Evolutionary conservation across 1,284 basidiomycete genomes (phyloP).

Genomic region (Apiotrichum akiyoshidainum): DNA sequence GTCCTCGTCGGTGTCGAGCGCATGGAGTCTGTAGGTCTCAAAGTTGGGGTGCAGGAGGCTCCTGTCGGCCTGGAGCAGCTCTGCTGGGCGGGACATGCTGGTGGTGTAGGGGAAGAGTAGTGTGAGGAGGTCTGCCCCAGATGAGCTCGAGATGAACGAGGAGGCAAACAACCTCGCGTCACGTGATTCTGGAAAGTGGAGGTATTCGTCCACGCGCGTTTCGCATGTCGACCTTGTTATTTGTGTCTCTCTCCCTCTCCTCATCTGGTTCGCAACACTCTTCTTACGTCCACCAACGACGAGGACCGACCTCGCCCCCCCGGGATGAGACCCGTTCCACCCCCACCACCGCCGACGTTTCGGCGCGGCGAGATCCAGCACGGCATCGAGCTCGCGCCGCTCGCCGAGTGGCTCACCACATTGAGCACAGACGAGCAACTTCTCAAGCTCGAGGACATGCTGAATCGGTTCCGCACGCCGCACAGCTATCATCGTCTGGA

Average conservation of each 20-base stretch:
- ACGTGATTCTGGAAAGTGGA: too few relatives aligned
- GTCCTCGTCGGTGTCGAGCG: constrained; percentile 35
- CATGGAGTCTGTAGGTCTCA: constrained; percentile 44
- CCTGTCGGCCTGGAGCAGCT: constrained; percentile 33
- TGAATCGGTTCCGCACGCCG: constrained; percentile 36
- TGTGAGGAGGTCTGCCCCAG: not conserved
- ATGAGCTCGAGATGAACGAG: not conserved
- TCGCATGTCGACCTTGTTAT: too few relatives aligned
- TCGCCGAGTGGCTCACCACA: constrained; percentile 32
- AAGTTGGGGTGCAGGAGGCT: constrained; percentile 39
- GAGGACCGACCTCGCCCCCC: not conserved
- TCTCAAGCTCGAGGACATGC: constrained; percentile 36
- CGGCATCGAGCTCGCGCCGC: constrained; percentile 34
- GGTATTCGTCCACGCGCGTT: too few relatives aligned
- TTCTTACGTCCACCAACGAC: not conserved
- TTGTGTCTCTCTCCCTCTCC: too few relatives aligned
- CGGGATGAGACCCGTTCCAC: not conserved
- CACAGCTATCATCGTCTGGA: constrained; percentile 39
- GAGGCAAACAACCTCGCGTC: not conserved
- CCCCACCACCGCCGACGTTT: constrained; percentile 29
- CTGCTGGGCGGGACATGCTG: constrained; percentile 19
- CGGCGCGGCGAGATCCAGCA: constrained; percentile 29
- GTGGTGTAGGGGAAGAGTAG: not conserved
- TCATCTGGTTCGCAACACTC: too few relatives aligned
- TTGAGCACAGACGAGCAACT: constrained; percentile 27